phyloP scores from a whole-genome alignment of 768 basidiomycete genomes.

The Gloeostereum incarnatum region DNA sequence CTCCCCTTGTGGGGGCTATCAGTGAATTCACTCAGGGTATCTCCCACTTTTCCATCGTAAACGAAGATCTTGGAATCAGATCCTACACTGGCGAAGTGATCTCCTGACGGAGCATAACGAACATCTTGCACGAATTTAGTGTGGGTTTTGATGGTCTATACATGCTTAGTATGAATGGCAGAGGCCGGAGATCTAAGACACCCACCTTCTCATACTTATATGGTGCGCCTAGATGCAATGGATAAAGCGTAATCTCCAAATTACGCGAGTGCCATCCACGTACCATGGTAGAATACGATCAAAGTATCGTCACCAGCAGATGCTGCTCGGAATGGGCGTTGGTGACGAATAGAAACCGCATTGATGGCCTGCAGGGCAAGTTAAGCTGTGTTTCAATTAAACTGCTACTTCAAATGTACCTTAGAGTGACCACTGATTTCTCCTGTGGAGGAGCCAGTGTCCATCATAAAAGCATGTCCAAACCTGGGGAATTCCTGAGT shows the following conservation, averaged over 20 bases:
- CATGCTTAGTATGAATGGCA: neutral
- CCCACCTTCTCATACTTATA: conserved; percentile 82
- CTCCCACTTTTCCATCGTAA: conserved; percentile 86
- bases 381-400: neutral
- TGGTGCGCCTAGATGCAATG: conserved; percentile 48
- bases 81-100: conserved; percentile 81
- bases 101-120: conserved; percentile 72
- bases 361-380: conserved; percentile 63
- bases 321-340: conserved; percentile 85
- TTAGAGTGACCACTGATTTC: conserved; percentile 89
- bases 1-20: conserved; percentile 67
- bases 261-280: conserved; percentile 4
- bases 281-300: conserved; percentile 79
- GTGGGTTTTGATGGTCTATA: conserved; percentile 76
- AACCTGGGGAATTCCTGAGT: conserved; percentile 39
- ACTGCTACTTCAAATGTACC: conserved; percentile 24
- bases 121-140: conserved; percentile 91
- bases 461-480: conserved; percentile 77
- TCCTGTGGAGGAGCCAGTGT: conserved; percentile 77
- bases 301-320: conserved; percentile 80
- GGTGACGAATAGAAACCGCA: conserved; percentile 78
- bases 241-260: conserved; percentile 1
- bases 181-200: too few species aligned
- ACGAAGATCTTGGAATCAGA: conserved; percentile 83
- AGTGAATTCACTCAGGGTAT: conserved; percentile 59